These are phyloP conservation scores for Auricularia auricula-judae DNA, from an alignment of 768 basidiomycete species.

Conservation along the genomic window DNA sequence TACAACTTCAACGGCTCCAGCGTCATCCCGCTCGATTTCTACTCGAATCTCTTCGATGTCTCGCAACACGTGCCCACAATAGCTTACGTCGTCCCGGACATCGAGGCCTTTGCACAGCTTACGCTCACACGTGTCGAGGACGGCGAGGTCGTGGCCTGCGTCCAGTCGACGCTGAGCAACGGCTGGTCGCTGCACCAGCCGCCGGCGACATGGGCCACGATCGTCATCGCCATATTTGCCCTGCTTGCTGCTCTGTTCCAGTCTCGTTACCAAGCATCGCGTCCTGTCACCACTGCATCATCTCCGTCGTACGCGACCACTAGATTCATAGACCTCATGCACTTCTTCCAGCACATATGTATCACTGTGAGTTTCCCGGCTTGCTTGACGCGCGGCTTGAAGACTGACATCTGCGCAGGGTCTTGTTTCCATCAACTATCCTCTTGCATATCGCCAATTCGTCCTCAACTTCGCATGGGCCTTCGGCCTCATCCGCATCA, in stretches of 20 bases:
- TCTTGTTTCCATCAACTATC: conserved; percentile 79
- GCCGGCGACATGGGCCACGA: conserved; percentile 71
- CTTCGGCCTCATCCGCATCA: conserved; percentile 52
- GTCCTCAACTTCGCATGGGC: conserved; percentile 86
- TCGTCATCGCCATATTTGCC: conserved; percentile 46
- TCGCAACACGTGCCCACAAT: conserved; percentile 56
- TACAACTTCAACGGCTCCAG: conserved; percentile 30
- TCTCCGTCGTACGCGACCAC: conserved; percentile 50
- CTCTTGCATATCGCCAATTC: conserved; percentile 70
- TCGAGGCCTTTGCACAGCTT: conserved; percentile 82
- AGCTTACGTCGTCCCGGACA: conserved; percentile 79
- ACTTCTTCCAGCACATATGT: conserved; percentile 77
- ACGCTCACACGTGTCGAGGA: conserved; percentile 58
- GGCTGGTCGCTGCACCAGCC: conserved; percentile 72
- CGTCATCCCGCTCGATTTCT: conserved; percentile 36
- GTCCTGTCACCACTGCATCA: conserved; percentile 29
- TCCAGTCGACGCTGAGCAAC: conserved; percentile 87
- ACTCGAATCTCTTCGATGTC: conserved; percentile 35
- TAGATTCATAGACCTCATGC: conserved; percentile 72
- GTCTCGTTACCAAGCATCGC: conserved; percentile 34
- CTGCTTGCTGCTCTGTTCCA: conserved; percentile 24
- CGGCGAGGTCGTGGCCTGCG: conserved; percentile 70
- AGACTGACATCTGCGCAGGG: conserved; percentile 9
- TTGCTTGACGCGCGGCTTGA: not conserved
- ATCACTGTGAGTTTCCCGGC: conserved; percentile 32